A percentile compares a stretch with the other conserved stretches of the same genome.
Conservation (phyloP, 306 rosid genomes). For the Corylus avellana region DNA sequence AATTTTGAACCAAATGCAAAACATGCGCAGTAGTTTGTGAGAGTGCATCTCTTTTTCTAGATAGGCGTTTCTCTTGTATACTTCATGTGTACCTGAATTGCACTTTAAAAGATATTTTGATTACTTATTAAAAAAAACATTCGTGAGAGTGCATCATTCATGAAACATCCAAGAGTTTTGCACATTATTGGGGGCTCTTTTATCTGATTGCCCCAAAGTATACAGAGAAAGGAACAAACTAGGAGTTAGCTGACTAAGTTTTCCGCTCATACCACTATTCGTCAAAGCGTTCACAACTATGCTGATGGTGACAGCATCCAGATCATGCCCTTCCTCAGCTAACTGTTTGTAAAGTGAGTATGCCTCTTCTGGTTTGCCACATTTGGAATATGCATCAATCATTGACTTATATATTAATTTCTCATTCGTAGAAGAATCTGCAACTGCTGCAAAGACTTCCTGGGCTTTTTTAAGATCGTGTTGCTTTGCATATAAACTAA, state of each 20-base stretch:
- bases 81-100: too few species aligned
- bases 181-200: background rate
- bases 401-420: slow-evolving; percentile 58
- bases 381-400: slow-evolving; percentile 81
- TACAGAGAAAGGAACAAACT: background rate
- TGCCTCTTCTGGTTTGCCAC: slow-evolving; percentile 74
- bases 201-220: background rate
- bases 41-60: background rate
- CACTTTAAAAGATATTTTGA: too few species aligned
- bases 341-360: slow-evolving; percentile 63
- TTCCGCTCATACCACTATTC: slow-evolving; percentile 53
- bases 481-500: slow-evolving; percentile 68
- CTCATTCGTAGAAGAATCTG: slow-evolving; percentile 41
- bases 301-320: slow-evolving; percentile 80
- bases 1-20: background rate
- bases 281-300: slow-evolving; percentile 75
- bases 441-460: slow-evolving; percentile 62
- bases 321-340: slow-evolving; percentile 55
- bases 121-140: too few species aligned
- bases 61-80: too few species aligned
- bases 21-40: background rate
- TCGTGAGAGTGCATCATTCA: background rate
- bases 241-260: background rate
- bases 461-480: slow-evolving; percentile 65
- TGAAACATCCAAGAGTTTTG: background rate